A percentile compares a stretch with the other conserved stretches of the same genome.
These are phyloP conservation scores for Rosa multiflora DNA, from an alignment of 306 rosid species.

Conservation along the genomic window DNA sequence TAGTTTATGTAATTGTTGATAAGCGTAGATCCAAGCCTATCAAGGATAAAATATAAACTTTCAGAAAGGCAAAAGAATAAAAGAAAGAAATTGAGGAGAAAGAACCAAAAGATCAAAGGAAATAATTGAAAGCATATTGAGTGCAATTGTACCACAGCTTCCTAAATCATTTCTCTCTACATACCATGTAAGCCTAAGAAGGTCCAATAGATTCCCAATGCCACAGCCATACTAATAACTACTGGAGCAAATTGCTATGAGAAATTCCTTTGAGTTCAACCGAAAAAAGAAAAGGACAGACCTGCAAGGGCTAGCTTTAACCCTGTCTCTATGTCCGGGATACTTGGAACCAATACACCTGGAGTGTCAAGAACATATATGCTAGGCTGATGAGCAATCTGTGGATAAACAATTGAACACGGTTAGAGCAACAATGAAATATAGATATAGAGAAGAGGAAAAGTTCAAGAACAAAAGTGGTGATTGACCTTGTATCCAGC, in stretches of 20 bases:
- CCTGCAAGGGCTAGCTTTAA: conserved; percentile 94
- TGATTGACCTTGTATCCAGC: conserved; percentile 74
- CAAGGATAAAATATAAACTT: background rate
- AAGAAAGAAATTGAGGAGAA: background rate
- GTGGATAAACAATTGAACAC: conserved; percentile 27
- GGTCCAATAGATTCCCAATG: background rate
- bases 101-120: background rate
- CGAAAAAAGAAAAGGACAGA: background rate
- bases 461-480: background rate
- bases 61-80: background rate
- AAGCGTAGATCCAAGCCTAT: background rate
- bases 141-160: background rate
- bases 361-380: conserved; percentile 92
- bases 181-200: background rate
- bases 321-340: conserved; percentile 86
- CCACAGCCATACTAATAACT: background rate
- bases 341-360: conserved; percentile 92
- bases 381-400: conserved; percentile 95
- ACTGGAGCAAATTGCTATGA: background rate
- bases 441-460: background rate
- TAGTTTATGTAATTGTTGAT: background rate
- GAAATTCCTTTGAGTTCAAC: conserved; percentile 4
- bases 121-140: background rate
- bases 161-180: background rate
- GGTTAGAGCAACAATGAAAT: background rate